Conservation (phyloP, 495 filamentous ascomycete genomes). For the Oleoguttula mirabilis region DNA sequence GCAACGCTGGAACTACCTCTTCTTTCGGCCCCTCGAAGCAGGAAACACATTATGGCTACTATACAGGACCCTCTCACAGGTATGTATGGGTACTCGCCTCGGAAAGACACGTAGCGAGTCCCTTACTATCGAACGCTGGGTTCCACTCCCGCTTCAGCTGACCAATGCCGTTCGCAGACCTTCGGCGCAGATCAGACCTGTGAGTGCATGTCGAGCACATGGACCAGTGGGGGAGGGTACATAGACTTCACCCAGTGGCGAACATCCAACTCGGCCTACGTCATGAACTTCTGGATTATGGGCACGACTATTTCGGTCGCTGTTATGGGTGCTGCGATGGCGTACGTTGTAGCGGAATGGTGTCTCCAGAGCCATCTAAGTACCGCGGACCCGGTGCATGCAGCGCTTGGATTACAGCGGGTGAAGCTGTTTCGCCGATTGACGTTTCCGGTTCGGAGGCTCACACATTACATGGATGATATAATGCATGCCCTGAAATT, state of each 20-base stretch:
- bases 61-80: constrained; percentile 27
- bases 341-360: constrained; percentile 29
- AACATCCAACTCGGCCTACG: constrained; percentile 12
- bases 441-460: constrained; percentile 5
- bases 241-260: constrained; percentile 23
- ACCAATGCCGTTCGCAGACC: too few relatives aligned
- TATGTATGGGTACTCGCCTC: too few relatives aligned
- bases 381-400: constrained; percentile 16
- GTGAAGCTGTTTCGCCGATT: constrained; percentile 3
- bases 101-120: too few relatives aligned
- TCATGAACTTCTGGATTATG: constrained; percentile 26
- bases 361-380: constrained; percentile 27
- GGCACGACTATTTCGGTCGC: constrained; percentile 24
- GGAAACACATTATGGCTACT: constrained; percentile 25
- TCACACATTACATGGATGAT: constrained; percentile 1
- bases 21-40: constrained; percentile 22
- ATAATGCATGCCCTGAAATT: background rate
- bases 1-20: constrained; percentile 18
- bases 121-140: too few relatives aligned
- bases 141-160: too few relatives aligned
- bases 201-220: constrained; percentile 22
- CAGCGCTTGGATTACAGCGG: constrained; percentile 1
- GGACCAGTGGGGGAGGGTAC: constrained; percentile 23
- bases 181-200: constrained; percentile 28
- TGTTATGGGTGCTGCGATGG: constrained; percentile 26